Percentiles rank a stretch among this genome's conserved stretches.
Evolutionary conservation across 306 rosid species (phyloP).

Genomic region (Ochetophila trinervis): DNA sequence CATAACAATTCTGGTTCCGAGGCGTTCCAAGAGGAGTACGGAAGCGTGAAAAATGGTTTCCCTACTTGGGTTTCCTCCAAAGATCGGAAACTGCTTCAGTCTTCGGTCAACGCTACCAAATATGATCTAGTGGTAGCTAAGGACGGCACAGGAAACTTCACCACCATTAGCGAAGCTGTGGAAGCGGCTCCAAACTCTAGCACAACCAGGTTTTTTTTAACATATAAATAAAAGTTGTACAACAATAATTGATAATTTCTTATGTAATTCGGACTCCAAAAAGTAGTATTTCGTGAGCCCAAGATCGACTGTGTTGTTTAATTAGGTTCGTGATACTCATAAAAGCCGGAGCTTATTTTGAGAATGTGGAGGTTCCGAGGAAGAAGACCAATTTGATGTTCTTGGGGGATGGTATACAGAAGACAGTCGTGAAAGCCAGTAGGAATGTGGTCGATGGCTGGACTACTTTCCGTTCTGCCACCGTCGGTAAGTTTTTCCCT

Average conservation of each 20-base stretch:
- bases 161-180: slow-evolving; percentile 58
- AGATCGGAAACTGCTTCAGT: slow-evolving; percentile 55
- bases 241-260: too few species aligned
- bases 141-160: slow-evolving; percentile 80
- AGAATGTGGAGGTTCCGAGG: slow-evolving; percentile 77
- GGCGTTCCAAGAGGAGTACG: slow-evolving; percentile 45
- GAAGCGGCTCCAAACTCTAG: slow-evolving; percentile 80
- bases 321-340: slow-evolving; percentile 73
- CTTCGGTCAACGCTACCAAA: slow-evolving; percentile 37
- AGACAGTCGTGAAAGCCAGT: slow-evolving; percentile 68
- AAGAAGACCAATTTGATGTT: slow-evolving; percentile 67
- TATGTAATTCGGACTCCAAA: too few species aligned
- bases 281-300: too few species aligned
- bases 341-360: slow-evolving; percentile 74
- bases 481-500: slow-evolving; percentile 58
- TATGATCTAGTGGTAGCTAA: slow-evolving; percentile 68
- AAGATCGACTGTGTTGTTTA: not conserved
- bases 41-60: slow-evolving; percentile 46
- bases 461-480: slow-evolving; percentile 90
- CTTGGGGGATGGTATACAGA: slow-evolving; percentile 81
- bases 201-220: slow-evolving; percentile 53
- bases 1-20: slow-evolving; percentile 5
- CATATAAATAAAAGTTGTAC: too few species aligned
- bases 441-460: slow-evolving; percentile 78
- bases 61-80: slow-evolving; percentile 56